These are phyloP conservation scores for Sesbania bispinosa DNA, from an alignment of 306 rosid genomes.

Conservation along the genomic window DNA sequence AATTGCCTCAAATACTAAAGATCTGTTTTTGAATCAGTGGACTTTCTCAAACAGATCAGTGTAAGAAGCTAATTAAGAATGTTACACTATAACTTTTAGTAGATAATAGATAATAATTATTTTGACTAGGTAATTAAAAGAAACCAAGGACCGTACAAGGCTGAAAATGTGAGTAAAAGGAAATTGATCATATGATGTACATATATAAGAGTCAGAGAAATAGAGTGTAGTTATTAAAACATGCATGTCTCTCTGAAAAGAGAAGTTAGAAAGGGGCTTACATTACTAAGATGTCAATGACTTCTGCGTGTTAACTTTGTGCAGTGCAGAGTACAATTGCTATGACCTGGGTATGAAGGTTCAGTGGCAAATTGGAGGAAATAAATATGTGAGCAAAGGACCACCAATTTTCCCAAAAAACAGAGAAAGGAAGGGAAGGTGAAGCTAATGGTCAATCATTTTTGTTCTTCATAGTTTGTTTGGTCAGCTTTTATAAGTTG, in stretches of 20 bases:
- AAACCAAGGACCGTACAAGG: not conserved
- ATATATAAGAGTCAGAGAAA: not conserved
- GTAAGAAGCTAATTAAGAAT: not conserved
- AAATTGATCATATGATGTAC: not conserved
- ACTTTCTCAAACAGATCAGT: not conserved
- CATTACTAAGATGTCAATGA: conserved; percentile 1
- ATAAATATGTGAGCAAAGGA: not conserved
- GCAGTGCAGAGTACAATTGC: conserved; percentile 3
- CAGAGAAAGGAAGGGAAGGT: conserved; percentile 31
- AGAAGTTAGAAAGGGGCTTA: conserved; percentile 20
- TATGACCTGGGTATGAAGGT: not conserved
- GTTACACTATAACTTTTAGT: not conserved
- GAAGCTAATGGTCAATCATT: conserved; percentile 36
- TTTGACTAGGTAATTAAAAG: not conserved
- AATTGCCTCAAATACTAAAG: no score
- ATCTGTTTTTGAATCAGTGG: not conserved
- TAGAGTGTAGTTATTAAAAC: not conserved
- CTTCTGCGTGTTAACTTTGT: not conserved
- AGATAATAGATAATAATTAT: not conserved
- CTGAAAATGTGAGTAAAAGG: not conserved
- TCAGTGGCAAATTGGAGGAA: not conserved
- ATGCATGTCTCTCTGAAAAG: not conserved
- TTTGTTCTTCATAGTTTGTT: not conserved
- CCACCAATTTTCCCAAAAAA: not conserved
- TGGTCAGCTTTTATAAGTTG: not conserved